Base-by-base conservation (phyloP, 1,284 basidiomycete species). In the Apiotrichum domesticum region DNA sequence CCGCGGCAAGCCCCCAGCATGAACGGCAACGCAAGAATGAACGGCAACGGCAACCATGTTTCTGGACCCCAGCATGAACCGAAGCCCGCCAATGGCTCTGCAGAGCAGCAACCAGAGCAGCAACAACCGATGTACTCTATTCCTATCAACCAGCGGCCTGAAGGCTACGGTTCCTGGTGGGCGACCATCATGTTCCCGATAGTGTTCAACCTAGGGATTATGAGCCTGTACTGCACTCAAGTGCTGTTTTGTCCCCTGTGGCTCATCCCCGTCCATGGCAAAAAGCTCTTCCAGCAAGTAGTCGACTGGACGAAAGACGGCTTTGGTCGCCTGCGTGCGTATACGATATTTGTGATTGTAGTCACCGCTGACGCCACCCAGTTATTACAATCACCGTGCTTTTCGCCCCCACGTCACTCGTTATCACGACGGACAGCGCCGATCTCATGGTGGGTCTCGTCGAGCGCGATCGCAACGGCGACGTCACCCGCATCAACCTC, bases 281-380 rank as follows among this genome's bases (percentile, higher is more conserved):
- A 85, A 44, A 76, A 81, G 51, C 85, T 84, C 1, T 21, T 21
- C 21, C 21, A 21, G 15, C 66, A 64, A 0, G 67, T 79, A 40
- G 84, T 92, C 48, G 81, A 84, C 29, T 86, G 86, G 71, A 88
- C 87, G 51, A 93, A 94, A 75, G 88, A 87, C 37, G 81, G 85
- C 13, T 92, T 92, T 74, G 88, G 85, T 8, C 79, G 80, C 61
- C 78, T 92, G 33, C 73, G 91, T 90, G 69, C 69, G 84, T 81
- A 13, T 77, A 85, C 72, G 77, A 39, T 39, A 39, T 79, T 10
- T 39, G 13, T 39, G 13, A 70, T 86, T 14, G 84, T 84, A 15
- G 86, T 90, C 56, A 65, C 13, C 13, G 7, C 37, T 39, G 37
- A 39, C 13, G 37, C 8, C 77, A 42, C 67, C 78, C 37, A 73